Percentiles rank a stretch among this genome's conserved stretches.
Conservation (phyloP, 495 filamentous ascomycete species). For the Oleoguttula mirabilis region DNA sequence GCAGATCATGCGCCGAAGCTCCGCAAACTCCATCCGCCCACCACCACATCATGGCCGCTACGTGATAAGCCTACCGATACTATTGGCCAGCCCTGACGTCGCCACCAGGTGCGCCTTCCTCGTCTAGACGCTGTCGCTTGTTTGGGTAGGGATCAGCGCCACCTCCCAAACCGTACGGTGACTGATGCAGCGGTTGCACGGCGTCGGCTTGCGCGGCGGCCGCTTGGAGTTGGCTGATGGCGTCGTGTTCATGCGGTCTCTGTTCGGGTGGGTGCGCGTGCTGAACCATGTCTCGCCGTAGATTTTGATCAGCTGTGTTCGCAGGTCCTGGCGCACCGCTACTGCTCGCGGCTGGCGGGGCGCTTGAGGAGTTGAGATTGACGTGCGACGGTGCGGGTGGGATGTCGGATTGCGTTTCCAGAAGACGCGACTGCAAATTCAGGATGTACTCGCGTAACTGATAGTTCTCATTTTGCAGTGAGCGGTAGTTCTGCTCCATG, state of each 20-base stretch:
- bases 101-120: no score
- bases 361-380: conserved; percentile 29
- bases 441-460: conserved; percentile 83
- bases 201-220: conserved; percentile 20
- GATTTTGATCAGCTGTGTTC: background rate
- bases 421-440: conserved; percentile 73
- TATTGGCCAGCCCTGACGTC: no score
- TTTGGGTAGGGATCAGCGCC: background rate
- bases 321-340: background rate
- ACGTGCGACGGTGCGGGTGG: conserved; percentile 67
- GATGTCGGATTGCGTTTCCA: conserved; percentile 70
- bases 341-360: background rate
- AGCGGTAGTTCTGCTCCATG: conserved; percentile 59
- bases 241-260: conserved; percentile 1
- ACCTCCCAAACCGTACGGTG: conserved; percentile 15
- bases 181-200: conserved; percentile 6
- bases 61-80: no score
- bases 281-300: background rate
- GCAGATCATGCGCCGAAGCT: no score
- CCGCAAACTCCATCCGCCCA: no score
- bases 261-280: background rate
- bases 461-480: conserved; percentile 76
- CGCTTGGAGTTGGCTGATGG: conserved; percentile 18
- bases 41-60: no score
- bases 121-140: no score